Conservation (phyloP, 1,284 basidiomycete genomes). For the Athelia sp. region DNA sequence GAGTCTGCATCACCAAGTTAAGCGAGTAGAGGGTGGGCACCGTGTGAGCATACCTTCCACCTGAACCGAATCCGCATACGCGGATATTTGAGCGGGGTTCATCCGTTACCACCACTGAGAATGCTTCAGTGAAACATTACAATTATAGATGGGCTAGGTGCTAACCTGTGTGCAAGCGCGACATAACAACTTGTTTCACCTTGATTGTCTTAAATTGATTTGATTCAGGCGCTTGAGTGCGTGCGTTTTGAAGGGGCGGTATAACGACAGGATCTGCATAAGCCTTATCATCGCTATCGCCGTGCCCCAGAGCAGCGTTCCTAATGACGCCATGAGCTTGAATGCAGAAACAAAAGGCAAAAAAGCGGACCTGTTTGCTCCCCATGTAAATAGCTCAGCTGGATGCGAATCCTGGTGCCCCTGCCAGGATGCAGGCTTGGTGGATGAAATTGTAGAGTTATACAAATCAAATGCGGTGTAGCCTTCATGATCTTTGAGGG, state of each 20-base stretch:
- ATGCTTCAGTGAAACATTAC: constrained; percentile 3
- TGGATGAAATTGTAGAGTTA: constrained; percentile 81
- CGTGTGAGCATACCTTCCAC: constrained; percentile 54
- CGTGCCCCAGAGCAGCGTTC: constrained; percentile 82
- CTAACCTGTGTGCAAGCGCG: constrained; percentile 71
- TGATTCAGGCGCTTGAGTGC: constrained; percentile 5
- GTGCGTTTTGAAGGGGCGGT: constrained; percentile 33
- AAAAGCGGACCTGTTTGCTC: constrained; percentile 69
- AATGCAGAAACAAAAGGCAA: background rate
- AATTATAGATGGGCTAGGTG: background rate
- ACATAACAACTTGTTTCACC: constrained; percentile 73
- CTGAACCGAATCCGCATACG: constrained; percentile 83
- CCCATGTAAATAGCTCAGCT: constrained; percentile 87
- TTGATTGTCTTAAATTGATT: constrained; percentile 51
- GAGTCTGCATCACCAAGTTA: constrained; percentile 38
- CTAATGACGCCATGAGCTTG: constrained; percentile 26
- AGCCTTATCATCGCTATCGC: constrained; percentile 74
- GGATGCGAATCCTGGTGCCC: constrained; percentile 20
- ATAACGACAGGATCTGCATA: constrained; percentile 79
- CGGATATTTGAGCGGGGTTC: constrained; percentile 74
- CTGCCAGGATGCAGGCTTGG: constrained; percentile 46
- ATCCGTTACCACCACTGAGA: constrained; percentile 63
- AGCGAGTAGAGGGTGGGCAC: background rate
- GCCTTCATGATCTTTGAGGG: constrained; percentile 84
- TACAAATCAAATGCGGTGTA: constrained; percentile 94